These are phyloP conservation scores for Diaporthe sp. DNA, from an alignment of 2,329 filamentous ascomycete genomes.

Conservation along the genomic window DNA sequence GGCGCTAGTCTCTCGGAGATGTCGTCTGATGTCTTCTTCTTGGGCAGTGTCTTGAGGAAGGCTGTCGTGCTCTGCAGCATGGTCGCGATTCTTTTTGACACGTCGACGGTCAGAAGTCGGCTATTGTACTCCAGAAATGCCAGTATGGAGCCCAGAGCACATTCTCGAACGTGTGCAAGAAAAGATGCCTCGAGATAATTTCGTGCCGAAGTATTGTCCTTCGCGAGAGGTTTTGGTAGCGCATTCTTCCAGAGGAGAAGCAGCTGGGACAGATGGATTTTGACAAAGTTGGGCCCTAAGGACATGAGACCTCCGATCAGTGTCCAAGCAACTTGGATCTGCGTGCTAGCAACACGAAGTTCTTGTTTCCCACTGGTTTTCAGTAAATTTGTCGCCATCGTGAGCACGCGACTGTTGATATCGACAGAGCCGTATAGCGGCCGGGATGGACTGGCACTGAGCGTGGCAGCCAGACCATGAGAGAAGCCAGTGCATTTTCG, in stretches of 20 bases:
- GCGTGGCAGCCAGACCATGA: conserved; percentile 87
- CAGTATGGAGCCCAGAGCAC: conserved; percentile 88
- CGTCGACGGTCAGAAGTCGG: conserved; percentile 89
- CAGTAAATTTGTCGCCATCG: conserved; percentile 89
- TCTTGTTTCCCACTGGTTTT: conserved; percentile 95
- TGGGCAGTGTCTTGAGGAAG: conserved; percentile 86
- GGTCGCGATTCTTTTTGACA: conserved; percentile 88
- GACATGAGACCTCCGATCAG: conserved; percentile 97
- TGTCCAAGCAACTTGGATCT: conserved; percentile 98
- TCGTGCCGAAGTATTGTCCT: conserved; percentile 87
- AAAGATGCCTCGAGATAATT: conserved; percentile 92
- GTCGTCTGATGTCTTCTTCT: conserved; percentile 88
- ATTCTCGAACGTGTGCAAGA: conserved; percentile 93
- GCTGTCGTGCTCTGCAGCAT: conserved; percentile 96
- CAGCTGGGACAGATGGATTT: conserved; percentile 95
- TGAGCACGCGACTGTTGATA: conserved; percentile 90
- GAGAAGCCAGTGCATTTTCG: conserved; percentile 90
- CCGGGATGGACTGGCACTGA: conserved; percentile 89
- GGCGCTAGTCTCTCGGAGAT: conserved; percentile 85
- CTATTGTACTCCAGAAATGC: conserved; percentile 95
- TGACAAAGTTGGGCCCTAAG: conserved; percentile 96
- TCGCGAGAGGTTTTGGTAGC: conserved; percentile 91
- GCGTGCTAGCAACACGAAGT: conserved; percentile 88
- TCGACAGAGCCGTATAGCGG: conserved; percentile 96
- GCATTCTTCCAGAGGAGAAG: conserved; percentile 98